Evolutionary conservation across 169 alveolate species (phyloP).

Genomic region (Besnoitia besnoiti): DNA sequence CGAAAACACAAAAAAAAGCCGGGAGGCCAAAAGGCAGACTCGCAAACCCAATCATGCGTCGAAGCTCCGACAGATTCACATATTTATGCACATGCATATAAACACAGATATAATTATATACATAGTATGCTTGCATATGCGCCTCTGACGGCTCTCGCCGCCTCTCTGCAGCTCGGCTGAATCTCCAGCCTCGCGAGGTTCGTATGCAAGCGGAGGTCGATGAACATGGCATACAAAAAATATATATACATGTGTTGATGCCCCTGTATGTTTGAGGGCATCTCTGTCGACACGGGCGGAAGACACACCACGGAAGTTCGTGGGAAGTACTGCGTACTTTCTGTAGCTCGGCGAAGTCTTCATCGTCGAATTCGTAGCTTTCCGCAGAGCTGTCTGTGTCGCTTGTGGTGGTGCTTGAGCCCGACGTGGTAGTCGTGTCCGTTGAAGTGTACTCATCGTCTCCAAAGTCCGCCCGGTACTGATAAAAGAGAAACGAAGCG

Average conservation of each 20-base stretch:
- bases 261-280: not conserved
- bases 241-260: too few relatives aligned
- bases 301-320: too few relatives aligned
- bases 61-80: not conserved
- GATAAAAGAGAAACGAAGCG: not conserved
- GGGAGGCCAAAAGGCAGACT: too few relatives aligned
- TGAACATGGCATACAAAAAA: too few relatives aligned
- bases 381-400: slow-evolving; percentile 45
- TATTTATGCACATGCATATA: not conserved
- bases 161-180: too few relatives aligned
- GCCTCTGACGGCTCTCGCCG: too few relatives aligned
- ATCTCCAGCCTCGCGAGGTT: too few relatives aligned
- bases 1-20: not conserved
- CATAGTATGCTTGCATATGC: too few relatives aligned
- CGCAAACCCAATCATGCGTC: too few relatives aligned
- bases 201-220: not conserved
- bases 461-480: slow-evolving; percentile 61
- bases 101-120: not conserved
- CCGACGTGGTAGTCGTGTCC: slow-evolving; percentile 18
- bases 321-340: not conserved
- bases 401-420: slow-evolving; percentile 44
- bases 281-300: too few relatives aligned
- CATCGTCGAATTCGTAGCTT: slow-evolving; percentile 66
- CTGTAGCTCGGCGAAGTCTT: slow-evolving; percentile 62
- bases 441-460: slow-evolving; percentile 46